A percentile compares a stretch with the other conserved stretches of the same genome.
phyloP scores from a whole-genome alignment of 1,284 basidiomycete species.

The Marasmius fiardii region DNA sequence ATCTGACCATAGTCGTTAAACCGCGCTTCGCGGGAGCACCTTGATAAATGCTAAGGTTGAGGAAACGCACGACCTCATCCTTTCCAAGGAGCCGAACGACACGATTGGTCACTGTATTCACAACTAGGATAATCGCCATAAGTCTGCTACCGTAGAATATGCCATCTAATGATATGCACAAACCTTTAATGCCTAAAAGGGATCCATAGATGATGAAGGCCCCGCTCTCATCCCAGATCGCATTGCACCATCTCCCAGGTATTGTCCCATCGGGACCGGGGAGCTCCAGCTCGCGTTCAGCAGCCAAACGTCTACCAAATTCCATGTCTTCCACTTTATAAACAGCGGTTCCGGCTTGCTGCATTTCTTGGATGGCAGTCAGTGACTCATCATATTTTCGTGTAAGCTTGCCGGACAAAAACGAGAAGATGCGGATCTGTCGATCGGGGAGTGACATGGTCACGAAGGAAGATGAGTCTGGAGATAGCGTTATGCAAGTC shows the following conservation, averaged over 20 bases:
- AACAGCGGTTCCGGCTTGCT: conserved; percentile 88
- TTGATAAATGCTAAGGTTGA: conserved; percentile 90
- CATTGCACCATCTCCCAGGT: conserved; percentile 78
- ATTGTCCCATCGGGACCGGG: conserved; percentile 66
- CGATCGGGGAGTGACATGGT: conserved; percentile 92
- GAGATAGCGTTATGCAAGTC: conserved; percentile 88
- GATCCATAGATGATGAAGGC: conserved; percentile 93
- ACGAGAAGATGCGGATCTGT: conserved; percentile 91
- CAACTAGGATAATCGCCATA: conserved; percentile 50
- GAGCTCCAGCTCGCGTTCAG: conserved; percentile 89
- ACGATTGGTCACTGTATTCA: conserved; percentile 92
- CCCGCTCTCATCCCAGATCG: conserved; percentile 96
- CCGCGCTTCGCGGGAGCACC: conserved; percentile 89
- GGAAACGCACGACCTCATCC: conserved; percentile 90
- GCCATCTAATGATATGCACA: conserved; percentile 16
- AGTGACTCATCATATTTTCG: conserved; percentile 96
- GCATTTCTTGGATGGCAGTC: conserved; percentile 93
- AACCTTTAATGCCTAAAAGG: conserved; percentile 93
- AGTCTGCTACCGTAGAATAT: neutral
- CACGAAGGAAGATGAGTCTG: conserved; percentile 84
- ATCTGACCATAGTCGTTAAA: conserved; percentile 74
- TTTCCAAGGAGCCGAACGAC: conserved; percentile 91
- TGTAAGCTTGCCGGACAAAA: conserved; percentile 86
- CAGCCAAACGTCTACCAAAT: conserved; percentile 92
- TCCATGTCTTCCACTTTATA: conserved; percentile 99